phyloP scores from a whole-genome alignment of 768 basidiomycete genomes.

The Leccinum disarticulatum region DNA sequence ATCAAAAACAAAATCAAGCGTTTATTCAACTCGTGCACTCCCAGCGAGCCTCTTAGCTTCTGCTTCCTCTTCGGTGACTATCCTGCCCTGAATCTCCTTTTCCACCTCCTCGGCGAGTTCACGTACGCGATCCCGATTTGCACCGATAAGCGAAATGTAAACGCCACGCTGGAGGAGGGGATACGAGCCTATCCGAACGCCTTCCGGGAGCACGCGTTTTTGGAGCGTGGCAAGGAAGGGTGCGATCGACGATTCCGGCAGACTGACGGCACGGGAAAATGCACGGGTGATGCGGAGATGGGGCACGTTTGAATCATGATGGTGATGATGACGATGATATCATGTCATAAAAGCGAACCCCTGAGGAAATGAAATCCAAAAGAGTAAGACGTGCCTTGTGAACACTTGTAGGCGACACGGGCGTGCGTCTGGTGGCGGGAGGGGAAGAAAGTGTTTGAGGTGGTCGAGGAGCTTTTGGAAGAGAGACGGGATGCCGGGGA shows the following conservation, averaged over 20 bases:
- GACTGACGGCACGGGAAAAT: constrained; percentile 30
- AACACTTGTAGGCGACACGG: constrained; percentile 82
- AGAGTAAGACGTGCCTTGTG: constrained; percentile 56
- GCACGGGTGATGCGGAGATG: neutral
- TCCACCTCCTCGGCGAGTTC: constrained; percentile 66
- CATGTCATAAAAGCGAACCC: neutral
- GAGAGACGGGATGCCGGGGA: constrained; percentile 87
- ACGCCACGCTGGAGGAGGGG: constrained; percentile 60
- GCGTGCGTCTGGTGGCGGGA: constrained; percentile 73
- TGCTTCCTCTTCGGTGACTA: constrained; percentile 67
- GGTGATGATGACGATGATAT: neutral
- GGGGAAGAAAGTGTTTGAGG: constrained; percentile 69
- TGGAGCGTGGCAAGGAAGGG: constrained; percentile 84
- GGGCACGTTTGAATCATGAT: neutral
- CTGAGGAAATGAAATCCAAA: neutral
- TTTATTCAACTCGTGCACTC: neutral
- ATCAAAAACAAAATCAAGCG: neutral
- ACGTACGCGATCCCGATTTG: constrained; percentile 44
- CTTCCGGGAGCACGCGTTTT: constrained; percentile 66
- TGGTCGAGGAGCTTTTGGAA: constrained; percentile 81
- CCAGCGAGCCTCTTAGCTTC: constrained; percentile 42
- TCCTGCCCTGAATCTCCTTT: constrained; percentile 52
- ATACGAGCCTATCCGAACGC: constrained; percentile 82
- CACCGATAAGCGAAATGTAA: constrained; percentile 61
- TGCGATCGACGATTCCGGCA: constrained; percentile 82